These are phyloP conservation scores for Dendryphion nanum DNA, from an alignment of 2,329 filamentous ascomycete species.

Conservation along the genomic window DNA sequence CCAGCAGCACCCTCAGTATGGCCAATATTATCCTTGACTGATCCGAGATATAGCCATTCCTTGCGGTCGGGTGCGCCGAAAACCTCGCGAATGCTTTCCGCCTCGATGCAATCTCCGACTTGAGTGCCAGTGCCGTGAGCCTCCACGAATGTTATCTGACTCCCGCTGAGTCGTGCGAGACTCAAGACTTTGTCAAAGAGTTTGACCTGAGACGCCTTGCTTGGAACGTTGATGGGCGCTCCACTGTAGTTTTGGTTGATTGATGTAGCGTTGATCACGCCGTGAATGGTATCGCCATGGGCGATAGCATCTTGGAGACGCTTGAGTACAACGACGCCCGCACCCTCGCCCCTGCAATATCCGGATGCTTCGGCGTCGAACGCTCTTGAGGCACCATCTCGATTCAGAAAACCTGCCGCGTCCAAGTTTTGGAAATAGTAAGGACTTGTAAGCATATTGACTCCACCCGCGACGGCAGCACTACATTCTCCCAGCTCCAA, in stretches of 20 bases:
- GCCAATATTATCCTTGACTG: slow-evolving; percentile 27
- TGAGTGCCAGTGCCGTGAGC: slow-evolving; percentile 17
- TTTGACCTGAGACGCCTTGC: slow-evolving; percentile 9
- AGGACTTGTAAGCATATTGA: slow-evolving; percentile 31
- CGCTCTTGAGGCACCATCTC: slow-evolving; percentile 48
- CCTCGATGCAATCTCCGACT: slow-evolving; percentile 3
- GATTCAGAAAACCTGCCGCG: slow-evolving; percentile 43
- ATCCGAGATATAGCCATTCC: background rate
- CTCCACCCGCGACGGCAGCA: slow-evolving; percentile 38
- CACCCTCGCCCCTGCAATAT: slow-evolving; percentile 55
- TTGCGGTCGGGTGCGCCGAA: background rate
- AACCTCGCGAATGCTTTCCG: background rate
- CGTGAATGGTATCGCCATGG: slow-evolving; percentile 51
- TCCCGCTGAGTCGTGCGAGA: slow-evolving; percentile 7
- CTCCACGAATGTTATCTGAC: slow-evolving; percentile 13
- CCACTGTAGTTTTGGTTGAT: slow-evolving; percentile 14
- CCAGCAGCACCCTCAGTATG: slow-evolving; percentile 35
- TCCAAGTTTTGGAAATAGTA: slow-evolving; percentile 33
- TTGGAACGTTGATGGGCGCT: slow-evolving; percentile 14
- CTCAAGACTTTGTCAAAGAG: slow-evolving; percentile 14
- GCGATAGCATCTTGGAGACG: slow-evolving; percentile 49
- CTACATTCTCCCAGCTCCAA: slow-evolving; percentile 26
- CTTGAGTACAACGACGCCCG: slow-evolving; percentile 52
- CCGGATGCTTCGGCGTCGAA: slow-evolving; percentile 46
- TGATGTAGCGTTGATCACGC: slow-evolving; percentile 35